A percentile compares a stretch with the other conserved stretches of the same genome.
These are phyloP conservation scores for Saxispiralis lemnorum DNA, from an alignment of 495 filamentous ascomycete genomes.

Conservation along the genomic window DNA sequence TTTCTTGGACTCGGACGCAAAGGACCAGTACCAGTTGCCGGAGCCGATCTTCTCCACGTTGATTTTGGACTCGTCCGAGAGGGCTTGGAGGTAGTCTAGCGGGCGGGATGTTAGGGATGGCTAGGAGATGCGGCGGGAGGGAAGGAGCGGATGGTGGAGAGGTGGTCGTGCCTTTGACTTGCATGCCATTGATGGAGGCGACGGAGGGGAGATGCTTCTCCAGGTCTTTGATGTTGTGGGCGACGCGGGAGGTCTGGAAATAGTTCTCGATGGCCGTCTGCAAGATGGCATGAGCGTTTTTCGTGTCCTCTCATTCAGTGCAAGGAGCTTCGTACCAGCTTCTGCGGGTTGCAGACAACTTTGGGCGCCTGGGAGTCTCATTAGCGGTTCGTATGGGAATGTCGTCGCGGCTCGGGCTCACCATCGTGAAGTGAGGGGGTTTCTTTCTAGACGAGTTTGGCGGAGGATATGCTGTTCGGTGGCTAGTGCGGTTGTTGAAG, in stretches of 20 bases:
- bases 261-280: conserved; percentile 39
- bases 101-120: too few species aligned
- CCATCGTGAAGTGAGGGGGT: too few species aligned
- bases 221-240: conserved; percentile 57
- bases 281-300: too few species aligned
- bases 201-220: conserved; percentile 51
- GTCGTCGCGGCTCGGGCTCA: too few species aligned
- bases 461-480: too few species aligned
- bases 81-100: conserved; percentile 48
- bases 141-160: too few species aligned
- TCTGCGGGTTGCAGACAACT: conserved; percentile 37
- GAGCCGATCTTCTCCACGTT: conserved; percentile 64
- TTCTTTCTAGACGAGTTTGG: too few species aligned
- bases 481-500: too few species aligned
- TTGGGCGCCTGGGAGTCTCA: conserved; percentile 38
- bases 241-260: conserved; percentile 44
- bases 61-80: conserved; percentile 47
- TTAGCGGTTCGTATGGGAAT: background rate
- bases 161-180: conserved; percentile 26
- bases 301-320: too few species aligned
- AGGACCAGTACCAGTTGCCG: conserved; percentile 72
- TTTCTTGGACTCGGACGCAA: conserved; percentile 44
- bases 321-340: conserved; percentile 23
- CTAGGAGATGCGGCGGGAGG: too few species aligned
- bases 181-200: conserved; percentile 50